Evolutionary conservation across 768 basidiomycete species (phyloP), one percentile per base, ranked within the genome.

Genomic region (Cyathus striatus): DNA sequence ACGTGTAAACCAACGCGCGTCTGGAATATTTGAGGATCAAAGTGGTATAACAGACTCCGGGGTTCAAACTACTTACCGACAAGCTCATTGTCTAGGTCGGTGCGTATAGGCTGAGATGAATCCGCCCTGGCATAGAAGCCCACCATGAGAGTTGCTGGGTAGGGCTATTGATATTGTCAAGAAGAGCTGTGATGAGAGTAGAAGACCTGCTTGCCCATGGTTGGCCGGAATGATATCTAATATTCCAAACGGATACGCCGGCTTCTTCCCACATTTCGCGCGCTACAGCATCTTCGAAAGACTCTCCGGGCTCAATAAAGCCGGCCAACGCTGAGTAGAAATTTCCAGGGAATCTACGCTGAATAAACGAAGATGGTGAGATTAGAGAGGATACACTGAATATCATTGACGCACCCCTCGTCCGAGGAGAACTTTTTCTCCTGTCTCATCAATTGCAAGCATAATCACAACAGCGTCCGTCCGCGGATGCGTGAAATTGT

Each of bases 251-350:
- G 37, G 73, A 77, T n/a, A 98, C 76, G 3, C 95, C 95, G 2
- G 90, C 89, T 61, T 98, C 95, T 61, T 99, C 95, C 83, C 90
- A 90, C 61, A 95, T 84, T 62, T 98, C 95, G 27, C 95, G 76
- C 41, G 77, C 71, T 23, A 97, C 93, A 2, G 94, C 86, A 52
- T 97, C 93, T 57, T 99, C 95, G 49, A 96, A 86, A 0, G 87
- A 81, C 60, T 99, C 95, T 7, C 87, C 93, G 4, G 93, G 91
- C 59, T 97, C 95, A 35, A 94, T 76, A 58, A 97, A 98, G 2
- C 95, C 95, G 1, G 94, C 91, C 22, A 97, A 65, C 36, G 90
- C 90, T 1, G 91, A 94, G 63, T 91, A 96, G 61, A 88, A 86
- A 38, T 69, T 79, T 2, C 62, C 68, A 5, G 83, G 81, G 56